Evolutionary conservation across 176 grass and related monocot genomes (phyloP), one percentile per base, ranked within the genome.

Genomic region (Alopecurus myosuroides): DNA sequence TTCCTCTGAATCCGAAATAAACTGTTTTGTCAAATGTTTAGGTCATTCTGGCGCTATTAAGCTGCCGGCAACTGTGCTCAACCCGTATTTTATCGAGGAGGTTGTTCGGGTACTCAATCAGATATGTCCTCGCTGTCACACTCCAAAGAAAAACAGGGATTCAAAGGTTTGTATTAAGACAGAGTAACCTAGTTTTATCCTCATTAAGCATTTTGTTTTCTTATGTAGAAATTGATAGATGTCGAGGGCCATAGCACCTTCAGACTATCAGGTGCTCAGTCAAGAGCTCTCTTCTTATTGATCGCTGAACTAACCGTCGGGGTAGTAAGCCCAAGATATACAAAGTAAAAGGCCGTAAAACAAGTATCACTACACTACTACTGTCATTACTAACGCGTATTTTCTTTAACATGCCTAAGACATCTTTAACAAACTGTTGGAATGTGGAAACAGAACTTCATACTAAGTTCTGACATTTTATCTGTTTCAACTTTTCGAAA

Each of bases 51-150:
- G 96, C 41, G 88, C 84, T 15, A 83, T 93, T 33, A 94, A 98
- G 88, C 77, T 98, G 30, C 87, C 89, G 2, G 84, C 86, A 85
- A 90, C 84, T 26, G 92, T 98, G 74, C 82, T 94, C 65, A 86
- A 79, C 74, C 93, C 96, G 20, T 95, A 92, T 85, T 92, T 95
- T 76, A 84, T 94, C 7, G 68, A 84, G 30, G 91, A 98, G 50
- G 85, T 98, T 87, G 85, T 94, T 74, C 89, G 87, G 39, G 89
- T 95, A 85, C 85, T 98, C 65, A 98, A 98, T 88, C 93, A 94
- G 35, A 92, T 94, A 64, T 98, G 96, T 85, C 96, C 93, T 67
- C 68, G 93, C 4, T 98, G 96, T 83, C 77, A 88, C 70, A 76
- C 40, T 22, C 39, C 69, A 37, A 98, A 91, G 67, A 81, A 94